These are phyloP conservation scores for Suillus luteus DNA, from an alignment of 768 basidiomycete species.

Conservation along the genomic window DNA sequence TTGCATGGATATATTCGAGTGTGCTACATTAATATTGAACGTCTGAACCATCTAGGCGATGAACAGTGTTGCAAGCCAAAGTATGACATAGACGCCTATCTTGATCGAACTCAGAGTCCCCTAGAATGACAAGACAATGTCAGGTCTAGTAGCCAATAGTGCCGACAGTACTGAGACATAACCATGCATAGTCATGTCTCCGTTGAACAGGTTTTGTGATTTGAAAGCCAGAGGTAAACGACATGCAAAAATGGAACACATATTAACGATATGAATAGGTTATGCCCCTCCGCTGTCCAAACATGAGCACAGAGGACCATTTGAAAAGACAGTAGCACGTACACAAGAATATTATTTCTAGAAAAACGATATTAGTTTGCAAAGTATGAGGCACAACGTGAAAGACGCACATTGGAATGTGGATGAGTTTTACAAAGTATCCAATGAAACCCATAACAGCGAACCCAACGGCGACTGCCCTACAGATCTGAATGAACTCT, in stretches of 20 bases:
- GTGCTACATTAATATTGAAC: no score
- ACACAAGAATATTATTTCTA: slow-evolving; percentile 99
- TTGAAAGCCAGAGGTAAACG: slow-evolving; percentile 15
- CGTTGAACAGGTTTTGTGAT: no score
- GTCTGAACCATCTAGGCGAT: no score
- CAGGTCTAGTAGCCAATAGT: no score
- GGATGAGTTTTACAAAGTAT: slow-evolving; percentile 97
- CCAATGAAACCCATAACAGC: slow-evolving; percentile 99
- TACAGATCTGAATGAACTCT: slow-evolving; percentile 96
- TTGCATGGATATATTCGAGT: no score
- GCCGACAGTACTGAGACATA: no score
- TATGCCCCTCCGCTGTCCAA: slow-evolving; percentile 73
- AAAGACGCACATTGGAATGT: slow-evolving; percentile 89
- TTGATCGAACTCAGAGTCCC: no score
- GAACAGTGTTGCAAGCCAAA: no score
- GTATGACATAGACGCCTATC: no score
- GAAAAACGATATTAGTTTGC: slow-evolving; percentile 19
- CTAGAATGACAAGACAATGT: no score
- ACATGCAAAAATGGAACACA: slow-evolving; percentile 11
- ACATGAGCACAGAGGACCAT: slow-evolving; percentile 26
- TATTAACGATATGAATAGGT: slow-evolving; percentile 25
- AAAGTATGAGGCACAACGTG: slow-evolving; percentile 5
- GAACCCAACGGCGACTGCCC: slow-evolving; percentile 96
- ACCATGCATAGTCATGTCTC: no score
- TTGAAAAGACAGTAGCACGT: slow-evolving; percentile 41